Conservation (phyloP, 805 yeast species). For the Saccharomyces mikatae region DNA sequence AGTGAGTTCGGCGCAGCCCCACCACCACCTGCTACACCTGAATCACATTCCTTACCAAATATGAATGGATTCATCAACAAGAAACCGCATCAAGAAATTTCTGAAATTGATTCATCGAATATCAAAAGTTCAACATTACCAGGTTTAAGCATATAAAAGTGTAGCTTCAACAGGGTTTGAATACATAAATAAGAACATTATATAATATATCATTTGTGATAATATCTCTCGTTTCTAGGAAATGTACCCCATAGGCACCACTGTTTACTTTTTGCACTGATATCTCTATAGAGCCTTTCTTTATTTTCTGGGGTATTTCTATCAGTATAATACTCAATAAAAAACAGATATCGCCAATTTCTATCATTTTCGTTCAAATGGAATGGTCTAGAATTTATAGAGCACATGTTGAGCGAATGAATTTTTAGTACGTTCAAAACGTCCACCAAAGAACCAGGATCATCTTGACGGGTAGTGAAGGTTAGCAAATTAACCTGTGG, state of each 20-base stretch:
- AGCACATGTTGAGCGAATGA: constrained; percentile 53
- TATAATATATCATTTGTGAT: constrained; percentile 8
- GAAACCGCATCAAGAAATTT: constrained; percentile 2
- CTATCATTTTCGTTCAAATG: constrained; percentile 34
- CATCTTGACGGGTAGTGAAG: constrained; percentile 55
- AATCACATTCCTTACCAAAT: neutral
- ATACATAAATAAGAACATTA: neutral
- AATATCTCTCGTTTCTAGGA: constrained; percentile 37
- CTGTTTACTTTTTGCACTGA: constrained; percentile 39
- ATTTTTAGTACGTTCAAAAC: constrained; percentile 51
- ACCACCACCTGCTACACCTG: constrained; percentile 9
- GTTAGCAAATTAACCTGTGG: constrained; percentile 45
- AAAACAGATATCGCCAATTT: constrained; percentile 76
- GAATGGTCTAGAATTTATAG: constrained; percentile 75
- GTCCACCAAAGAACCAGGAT: constrained; percentile 67
- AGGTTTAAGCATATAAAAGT: constrained; percentile 10
- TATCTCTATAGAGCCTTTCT: constrained; percentile 33
- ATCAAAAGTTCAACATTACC: constrained; percentile 9
- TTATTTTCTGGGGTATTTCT: constrained; percentile 21
- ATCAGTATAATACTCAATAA: constrained; percentile 47
- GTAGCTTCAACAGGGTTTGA: neutral
- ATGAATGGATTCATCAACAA: neutral
- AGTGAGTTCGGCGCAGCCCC: constrained; percentile 30
- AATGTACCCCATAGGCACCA: constrained; percentile 56
- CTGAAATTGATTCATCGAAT: constrained; percentile 9